Base-by-base conservation (phyloP, 208 protist species). In the Leishmania tropica region DNA sequence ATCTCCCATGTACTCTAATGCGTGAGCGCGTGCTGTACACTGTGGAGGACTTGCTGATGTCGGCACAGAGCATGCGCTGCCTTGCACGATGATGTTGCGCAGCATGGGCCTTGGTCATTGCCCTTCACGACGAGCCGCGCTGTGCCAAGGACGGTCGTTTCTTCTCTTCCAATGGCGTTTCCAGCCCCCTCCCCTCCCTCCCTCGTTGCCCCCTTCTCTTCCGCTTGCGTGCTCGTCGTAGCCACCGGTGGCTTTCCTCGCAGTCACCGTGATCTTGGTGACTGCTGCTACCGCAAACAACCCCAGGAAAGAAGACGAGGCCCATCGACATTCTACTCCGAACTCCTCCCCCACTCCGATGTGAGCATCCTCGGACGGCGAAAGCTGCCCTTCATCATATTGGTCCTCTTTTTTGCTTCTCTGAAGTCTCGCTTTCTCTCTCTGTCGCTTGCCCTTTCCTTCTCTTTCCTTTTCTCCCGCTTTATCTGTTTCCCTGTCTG, bases 1-100 rank as follows among this genome's bases (percentile, higher is more conserved):
- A 7, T 24, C 53, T 4, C 7, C 24, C 17, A 28, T 1, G 48
- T 62, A 47, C 11, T 24, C 40, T 3, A 19, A 13, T 76, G 51
- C 13, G 73, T 45, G 73, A 8, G 24, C 35, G 48, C 60, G 53
- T 2, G 4, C n/a, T 28, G 17, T 40, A 3, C 10, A 15, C n/a
- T 1, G n/a, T 35, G 4, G n/a, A 74, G 70, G 24, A 21, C 45
- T 10, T 24, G 40, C 11, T 62, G 42, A 37, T 76, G 73, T 8
- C 35, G n/a, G n/a, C 31, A 42, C 47, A 62, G 28, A 62, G 73
- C 6, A 54, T 74, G 28, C 3, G 45, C 45, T 54, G 73, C 48
- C 45, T 76, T 76, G 73, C 73, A 76, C 73, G 35, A 76, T 62
- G 73, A 62, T 76, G 48, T 47, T 76, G 17, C 35, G 73, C 51